Evolutionary conservation across 208 protist species (phyloP).

Genomic region (Leishmania major): DNA sequence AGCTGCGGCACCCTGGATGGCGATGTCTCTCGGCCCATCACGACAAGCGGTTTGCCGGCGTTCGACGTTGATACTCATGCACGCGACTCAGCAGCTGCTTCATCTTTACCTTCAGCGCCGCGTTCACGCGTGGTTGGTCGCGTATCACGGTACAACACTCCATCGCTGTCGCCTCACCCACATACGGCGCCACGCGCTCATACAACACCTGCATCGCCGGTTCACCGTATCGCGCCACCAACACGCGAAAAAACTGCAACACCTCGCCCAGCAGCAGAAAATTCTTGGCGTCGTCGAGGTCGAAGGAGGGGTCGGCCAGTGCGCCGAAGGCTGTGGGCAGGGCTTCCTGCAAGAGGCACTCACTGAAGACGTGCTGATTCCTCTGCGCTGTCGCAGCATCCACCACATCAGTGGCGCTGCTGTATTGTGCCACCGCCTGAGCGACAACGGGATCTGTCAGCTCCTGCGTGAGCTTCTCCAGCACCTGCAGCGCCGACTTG

Average conservation of each 20-base stretch:
- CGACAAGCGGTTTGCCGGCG: neutral
- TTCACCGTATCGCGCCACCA: conserved; percentile 37
- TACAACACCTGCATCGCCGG: conserved; percentile 54
- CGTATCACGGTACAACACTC: conserved; percentile 56
- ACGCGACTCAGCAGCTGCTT: conserved; percentile 48
- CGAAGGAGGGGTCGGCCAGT: conserved; percentile 40
- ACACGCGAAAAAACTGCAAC: conserved; percentile 40
- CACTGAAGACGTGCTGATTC: conserved; percentile 14
- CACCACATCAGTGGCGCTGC: conserved; percentile 5
- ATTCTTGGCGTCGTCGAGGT: conserved; percentile 77
- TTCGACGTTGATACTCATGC: conserved; percentile 12
- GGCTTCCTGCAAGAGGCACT: conserved; percentile 25
- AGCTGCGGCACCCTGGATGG: neutral
- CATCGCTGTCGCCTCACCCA: conserved; percentile 44
- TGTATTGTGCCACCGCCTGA: conserved; percentile 7
- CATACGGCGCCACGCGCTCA: conserved; percentile 35
- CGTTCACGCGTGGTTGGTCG: conserved; percentile 50
- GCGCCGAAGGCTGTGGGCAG: conserved; percentile 25
- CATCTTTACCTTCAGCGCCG: conserved; percentile 58
- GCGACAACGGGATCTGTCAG: conserved; percentile 14
- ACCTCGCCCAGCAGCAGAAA: conserved; percentile 61
- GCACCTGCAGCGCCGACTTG: conserved; percentile 58
- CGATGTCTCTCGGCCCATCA: neutral
- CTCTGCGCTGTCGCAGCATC: conserved; percentile 2
- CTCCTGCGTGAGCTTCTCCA: conserved; percentile 51